phyloP scores from a whole-genome alignment of 495 filamentous ascomycete species.

The Neurospora tetraspora region DNA sequence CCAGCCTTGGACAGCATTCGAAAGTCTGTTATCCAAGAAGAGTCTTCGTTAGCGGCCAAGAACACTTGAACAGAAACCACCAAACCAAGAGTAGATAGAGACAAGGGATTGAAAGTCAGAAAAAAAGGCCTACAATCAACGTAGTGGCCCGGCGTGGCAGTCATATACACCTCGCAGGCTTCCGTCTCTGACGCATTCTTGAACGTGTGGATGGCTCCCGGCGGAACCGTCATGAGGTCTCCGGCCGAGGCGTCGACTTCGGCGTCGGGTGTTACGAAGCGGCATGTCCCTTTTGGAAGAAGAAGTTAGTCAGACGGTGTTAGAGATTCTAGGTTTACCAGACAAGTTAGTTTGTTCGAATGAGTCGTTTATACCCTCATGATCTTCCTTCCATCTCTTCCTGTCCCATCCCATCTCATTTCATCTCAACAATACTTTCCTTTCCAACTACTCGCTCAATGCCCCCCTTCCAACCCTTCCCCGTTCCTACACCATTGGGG shows the following conservation, averaged over 20 bases:
- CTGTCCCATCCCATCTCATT: background rate
- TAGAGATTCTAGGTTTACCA: background rate
- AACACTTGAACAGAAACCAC: background rate
- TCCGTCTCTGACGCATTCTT: conserved; percentile 41
- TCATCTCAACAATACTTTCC: too few species aligned
- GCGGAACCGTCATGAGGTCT: conserved; percentile 43
- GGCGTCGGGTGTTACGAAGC: conserved; percentile 31
- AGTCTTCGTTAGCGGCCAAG: background rate
- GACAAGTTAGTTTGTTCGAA: background rate
- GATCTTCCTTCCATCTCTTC: background rate
- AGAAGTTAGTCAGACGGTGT: background rate
- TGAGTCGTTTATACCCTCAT: background rate
- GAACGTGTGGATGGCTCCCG: conserved; percentile 43
- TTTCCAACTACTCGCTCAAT: too few species aligned
- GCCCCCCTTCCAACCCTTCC: background rate
- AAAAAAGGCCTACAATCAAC: background rate
- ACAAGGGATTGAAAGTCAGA: background rate
- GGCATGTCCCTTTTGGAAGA: conserved; percentile 12
- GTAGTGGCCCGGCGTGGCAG: conserved; percentile 34
- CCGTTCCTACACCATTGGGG: too few species aligned
- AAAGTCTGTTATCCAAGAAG: conserved; percentile 11
- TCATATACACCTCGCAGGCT: conserved; percentile 46
- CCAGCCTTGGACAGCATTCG: conserved; percentile 23
- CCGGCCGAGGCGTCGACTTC: conserved; percentile 36
- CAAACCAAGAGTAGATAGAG: background rate